These are phyloP conservation scores for Amphicarpaea edgeworthii DNA, from an alignment of 306 rosid genomes.

Conservation along the genomic window DNA sequence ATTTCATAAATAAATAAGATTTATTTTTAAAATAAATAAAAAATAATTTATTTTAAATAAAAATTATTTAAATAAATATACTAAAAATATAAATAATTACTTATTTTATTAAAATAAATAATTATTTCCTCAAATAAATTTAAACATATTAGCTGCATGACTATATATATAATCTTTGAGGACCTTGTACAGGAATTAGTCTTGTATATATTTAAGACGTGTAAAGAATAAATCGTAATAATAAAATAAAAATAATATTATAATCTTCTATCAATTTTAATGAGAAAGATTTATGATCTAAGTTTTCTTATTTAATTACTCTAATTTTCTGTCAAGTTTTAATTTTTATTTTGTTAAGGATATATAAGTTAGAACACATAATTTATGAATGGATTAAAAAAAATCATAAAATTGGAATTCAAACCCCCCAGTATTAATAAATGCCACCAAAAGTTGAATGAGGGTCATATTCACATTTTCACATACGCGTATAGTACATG, in stretches of 20 bases:
- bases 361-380: background rate
- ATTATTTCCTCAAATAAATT: too few relatives aligned
- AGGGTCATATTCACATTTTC: too few relatives aligned
- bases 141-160: too few relatives aligned
- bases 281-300: background rate
- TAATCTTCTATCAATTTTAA: background rate
- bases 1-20: too few relatives aligned
- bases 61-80: too few relatives aligned
- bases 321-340: background rate
- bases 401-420: background rate
- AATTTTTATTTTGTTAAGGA: background rate
- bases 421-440: background rate
- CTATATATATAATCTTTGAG: too few relatives aligned
- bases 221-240: background rate
- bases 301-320: background rate
- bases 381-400: background rate
- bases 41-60: too few relatives aligned
- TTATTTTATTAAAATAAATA: too few relatives aligned
- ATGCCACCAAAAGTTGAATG: background rate
- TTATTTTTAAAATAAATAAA: too few relatives aligned
- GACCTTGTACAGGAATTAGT: background rate
- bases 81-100: too few relatives aligned
- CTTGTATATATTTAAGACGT: background rate
- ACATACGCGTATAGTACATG: conserved; percentile 7
- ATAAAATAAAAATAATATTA: background rate